Evolutionary conservation across 2,329 filamentous ascomycete genomes (phyloP).

Genomic region (Trichoderma sp.): DNA sequence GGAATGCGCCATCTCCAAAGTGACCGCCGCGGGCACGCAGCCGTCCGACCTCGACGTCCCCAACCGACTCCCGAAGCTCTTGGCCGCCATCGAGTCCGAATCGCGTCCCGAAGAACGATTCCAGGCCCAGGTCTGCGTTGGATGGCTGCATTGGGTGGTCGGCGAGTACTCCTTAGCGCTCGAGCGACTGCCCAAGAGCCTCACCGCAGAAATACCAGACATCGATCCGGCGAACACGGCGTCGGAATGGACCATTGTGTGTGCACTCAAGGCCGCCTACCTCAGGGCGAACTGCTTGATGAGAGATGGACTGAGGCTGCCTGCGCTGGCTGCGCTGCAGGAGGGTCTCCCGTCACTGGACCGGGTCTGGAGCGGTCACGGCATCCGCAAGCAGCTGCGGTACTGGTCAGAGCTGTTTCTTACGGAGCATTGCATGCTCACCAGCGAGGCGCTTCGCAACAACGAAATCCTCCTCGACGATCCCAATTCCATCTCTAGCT

Average conservation of each 20-base stretch:
- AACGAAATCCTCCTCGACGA: slow-evolving; percentile 56
- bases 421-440: slow-evolving; percentile 72
- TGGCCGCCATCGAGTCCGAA: slow-evolving; percentile 61
- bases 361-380: slow-evolving; percentile 53
- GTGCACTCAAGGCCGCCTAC: slow-evolving; percentile 76
- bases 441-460: slow-evolving; percentile 59
- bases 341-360: slow-evolving; percentile 66
- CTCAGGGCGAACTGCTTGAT: slow-evolving; percentile 69
- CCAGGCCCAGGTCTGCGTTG: slow-evolving; percentile 80
- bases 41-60: slow-evolving; percentile 52
- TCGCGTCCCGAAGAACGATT: slow-evolving; percentile 61
- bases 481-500: slow-evolving; percentile 56
- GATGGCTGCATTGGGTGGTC: slow-evolving; percentile 80
- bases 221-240: slow-evolving; percentile 57
- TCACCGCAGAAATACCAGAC: slow-evolving; percentile 57
- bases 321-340: slow-evolving; percentile 68
- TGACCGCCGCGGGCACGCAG: slow-evolving; percentile 46
- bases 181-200: slow-evolving; percentile 63
- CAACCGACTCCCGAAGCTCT: slow-evolving; percentile 53
- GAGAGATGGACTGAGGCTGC: slow-evolving; percentile 51
- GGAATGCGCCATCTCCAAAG: slow-evolving; percentile 65
- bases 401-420: slow-evolving; percentile 80
- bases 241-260: slow-evolving; percentile 79
- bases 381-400: slow-evolving; percentile 65
- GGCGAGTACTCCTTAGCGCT: slow-evolving; percentile 68